Conservation (phyloP, 2,329 filamentous ascomycete genomes). For the Pseudogymnoascus sp. region DNA sequence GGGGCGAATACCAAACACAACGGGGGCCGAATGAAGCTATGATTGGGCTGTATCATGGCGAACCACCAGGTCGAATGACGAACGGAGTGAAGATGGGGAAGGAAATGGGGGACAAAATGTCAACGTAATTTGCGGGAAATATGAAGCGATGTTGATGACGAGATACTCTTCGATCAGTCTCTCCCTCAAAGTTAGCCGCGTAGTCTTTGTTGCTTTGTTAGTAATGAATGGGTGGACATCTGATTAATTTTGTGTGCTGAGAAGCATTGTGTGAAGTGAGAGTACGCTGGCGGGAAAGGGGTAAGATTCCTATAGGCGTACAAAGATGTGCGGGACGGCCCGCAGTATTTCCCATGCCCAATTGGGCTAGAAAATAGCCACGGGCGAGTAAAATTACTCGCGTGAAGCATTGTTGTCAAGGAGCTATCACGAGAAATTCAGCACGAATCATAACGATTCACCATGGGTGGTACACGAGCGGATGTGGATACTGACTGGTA, state of each 20-base stretch:
- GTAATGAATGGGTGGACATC: constrained; percentile 9
- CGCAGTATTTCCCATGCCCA: neutral
- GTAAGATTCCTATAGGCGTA: neutral
- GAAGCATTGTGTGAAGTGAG: neutral
- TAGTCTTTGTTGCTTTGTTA: constrained; percentile 8
- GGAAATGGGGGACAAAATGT: neutral
- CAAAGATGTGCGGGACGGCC: neutral
- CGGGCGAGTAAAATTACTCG: neutral
- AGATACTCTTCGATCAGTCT: neutral
- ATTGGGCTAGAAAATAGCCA: neutral
- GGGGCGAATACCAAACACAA: neutral
- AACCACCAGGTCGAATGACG: neutral
- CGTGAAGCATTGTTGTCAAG: neutral
- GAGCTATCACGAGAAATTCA: neutral
- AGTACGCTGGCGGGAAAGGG: neutral
- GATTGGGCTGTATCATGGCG: neutral
- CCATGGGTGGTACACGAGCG: neutral
- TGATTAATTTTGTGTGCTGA: neutral
- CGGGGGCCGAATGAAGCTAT: neutral
- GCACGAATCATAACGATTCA: neutral
- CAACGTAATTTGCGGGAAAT: neutral
- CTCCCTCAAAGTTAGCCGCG: constrained; percentile 3
- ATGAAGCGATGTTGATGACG: constrained; percentile 1
- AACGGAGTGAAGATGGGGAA: neutral
- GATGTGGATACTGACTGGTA: neutral